A percentile compares a stretch with the other conserved stretches of the same genome.
Conservation (phyloP, 306 rosid species). For the Malus orientalis region DNA sequence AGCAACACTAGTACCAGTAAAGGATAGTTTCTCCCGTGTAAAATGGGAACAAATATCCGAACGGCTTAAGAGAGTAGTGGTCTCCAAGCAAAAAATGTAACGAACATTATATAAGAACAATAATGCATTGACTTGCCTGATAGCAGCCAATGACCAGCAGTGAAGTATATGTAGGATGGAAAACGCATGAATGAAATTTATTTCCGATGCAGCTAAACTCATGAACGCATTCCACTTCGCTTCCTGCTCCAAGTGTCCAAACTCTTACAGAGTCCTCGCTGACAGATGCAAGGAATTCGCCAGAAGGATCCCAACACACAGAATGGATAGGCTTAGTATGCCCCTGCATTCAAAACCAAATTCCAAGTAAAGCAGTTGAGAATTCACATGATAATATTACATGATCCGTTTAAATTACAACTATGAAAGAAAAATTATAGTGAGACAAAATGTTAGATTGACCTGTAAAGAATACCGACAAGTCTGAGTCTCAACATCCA, state of each 20-base stretch:
- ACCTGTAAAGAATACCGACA: conserved; percentile 79
- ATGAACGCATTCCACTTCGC: conserved; percentile 75
- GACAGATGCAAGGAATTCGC: conserved; percentile 84
- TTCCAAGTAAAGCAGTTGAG: background rate
- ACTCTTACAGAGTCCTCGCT: conserved; percentile 95
- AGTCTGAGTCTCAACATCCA: conserved; percentile 73
- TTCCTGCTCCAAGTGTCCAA: conserved; percentile 75
- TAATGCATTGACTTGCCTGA: conserved; percentile 52
- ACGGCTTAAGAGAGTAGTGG: background rate
- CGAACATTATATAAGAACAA: background rate
- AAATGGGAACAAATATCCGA: background rate
- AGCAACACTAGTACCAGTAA: background rate
- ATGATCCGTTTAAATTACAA: background rate
- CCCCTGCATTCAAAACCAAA: conserved; percentile 47
- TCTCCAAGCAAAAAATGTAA: background rate
- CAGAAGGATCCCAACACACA: conserved; percentile 90
- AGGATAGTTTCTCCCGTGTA: background rate
- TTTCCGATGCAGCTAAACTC: conserved; percentile 77
- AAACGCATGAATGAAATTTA: conserved; percentile 79
- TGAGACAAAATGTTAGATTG: conserved; percentile 2
- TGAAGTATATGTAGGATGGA: conserved; percentile 81
- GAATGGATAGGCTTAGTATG: conserved; percentile 61
- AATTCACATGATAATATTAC: background rate
- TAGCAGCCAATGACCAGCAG: conserved; percentile 89
- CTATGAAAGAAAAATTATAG: background rate